phyloP scores from a whole-genome alignment of 2,329 filamentous ascomycete genomes.

The Fusarium duplospermum region DNA sequence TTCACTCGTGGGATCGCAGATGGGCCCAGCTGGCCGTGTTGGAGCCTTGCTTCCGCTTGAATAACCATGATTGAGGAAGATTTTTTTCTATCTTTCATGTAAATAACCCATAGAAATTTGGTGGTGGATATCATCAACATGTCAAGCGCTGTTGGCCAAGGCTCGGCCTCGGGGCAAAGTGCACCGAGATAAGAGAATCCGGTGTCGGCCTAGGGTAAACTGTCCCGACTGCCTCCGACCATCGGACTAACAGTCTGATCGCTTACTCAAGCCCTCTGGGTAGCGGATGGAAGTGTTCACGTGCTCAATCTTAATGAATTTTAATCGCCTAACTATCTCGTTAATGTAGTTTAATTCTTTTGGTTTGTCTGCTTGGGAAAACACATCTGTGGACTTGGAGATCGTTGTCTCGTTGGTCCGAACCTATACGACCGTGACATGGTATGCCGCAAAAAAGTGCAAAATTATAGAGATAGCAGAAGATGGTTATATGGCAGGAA shows the following conservation, averaged over 20 bases:
- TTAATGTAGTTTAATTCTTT: not conserved
- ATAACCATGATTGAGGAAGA: accelerated
- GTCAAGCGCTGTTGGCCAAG: not conserved
- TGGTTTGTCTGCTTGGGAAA: not conserved
- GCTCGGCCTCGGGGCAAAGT: not conserved
- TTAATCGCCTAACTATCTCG: accelerated
- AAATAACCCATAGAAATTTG: not conserved
- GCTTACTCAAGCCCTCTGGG: not conserved
- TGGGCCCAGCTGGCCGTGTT: not conserved
- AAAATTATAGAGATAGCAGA: not conserved
- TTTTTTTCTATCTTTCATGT: not conserved
- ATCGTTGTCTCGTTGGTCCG: too few relatives aligned
- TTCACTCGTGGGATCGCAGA: not conserved
- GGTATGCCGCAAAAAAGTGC: not conserved
- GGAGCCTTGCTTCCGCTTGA: not conserved
- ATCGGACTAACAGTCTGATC: not conserved
- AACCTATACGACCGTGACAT: too few relatives aligned
- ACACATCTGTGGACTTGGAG: not conserved
- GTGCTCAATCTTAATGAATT: not conserved
- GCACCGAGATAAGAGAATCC: not conserved
- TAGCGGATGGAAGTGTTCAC: not conserved
- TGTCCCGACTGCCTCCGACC: not conserved
- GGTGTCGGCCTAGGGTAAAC: not conserved
- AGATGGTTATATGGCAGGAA: not conserved
- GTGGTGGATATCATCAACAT: not conserved